Conservation (phyloP, 169 alveolate genomes). For the Plasmodium fragile region DNA sequence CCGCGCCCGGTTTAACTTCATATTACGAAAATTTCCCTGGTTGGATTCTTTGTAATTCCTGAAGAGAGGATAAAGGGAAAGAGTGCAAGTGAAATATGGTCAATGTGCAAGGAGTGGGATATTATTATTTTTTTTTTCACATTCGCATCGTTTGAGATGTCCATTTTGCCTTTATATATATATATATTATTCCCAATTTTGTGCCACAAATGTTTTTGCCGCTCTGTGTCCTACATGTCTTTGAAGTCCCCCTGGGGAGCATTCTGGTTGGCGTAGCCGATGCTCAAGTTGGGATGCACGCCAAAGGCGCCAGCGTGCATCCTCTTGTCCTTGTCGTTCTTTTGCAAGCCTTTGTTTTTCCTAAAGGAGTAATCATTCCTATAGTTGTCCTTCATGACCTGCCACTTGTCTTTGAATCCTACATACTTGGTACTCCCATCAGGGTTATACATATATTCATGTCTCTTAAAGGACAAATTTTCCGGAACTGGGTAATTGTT, state of each 20-base stretch:
- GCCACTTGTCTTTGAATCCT: slow-evolving; percentile 79
- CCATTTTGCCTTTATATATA: background rate
- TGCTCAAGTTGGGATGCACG: slow-evolving; percentile 5
- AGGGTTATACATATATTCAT: slow-evolving; percentile 81
- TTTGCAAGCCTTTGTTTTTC: slow-evolving; percentile 23
- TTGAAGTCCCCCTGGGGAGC: slow-evolving; percentile 3
- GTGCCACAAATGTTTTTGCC: background rate
- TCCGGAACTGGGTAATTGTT: slow-evolving; percentile 77
- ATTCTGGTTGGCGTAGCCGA: slow-evolving; percentile 15
- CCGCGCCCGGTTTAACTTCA: slow-evolving; percentile 9
- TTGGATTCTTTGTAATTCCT: slow-evolving; percentile 29
- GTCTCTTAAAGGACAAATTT: slow-evolving; percentile 84
- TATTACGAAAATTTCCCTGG: slow-evolving; percentile 37
- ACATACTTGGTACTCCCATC: slow-evolving; percentile 81
- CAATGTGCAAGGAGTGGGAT: background rate
- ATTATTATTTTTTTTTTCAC: background rate
- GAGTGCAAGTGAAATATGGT: background rate
- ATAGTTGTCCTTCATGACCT: slow-evolving; percentile 15
- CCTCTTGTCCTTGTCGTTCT: slow-evolving; percentile 51
- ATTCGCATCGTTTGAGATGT: background rate
- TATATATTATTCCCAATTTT: background rate
- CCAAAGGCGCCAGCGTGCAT: background rate
- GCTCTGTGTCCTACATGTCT: background rate
- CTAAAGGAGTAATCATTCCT: slow-evolving; percentile 46
- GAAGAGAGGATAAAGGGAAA: background rate